phyloP scores from a whole-genome alignment of 768 basidiomycete species.

The Tricholoma hemisulphureum region DNA sequence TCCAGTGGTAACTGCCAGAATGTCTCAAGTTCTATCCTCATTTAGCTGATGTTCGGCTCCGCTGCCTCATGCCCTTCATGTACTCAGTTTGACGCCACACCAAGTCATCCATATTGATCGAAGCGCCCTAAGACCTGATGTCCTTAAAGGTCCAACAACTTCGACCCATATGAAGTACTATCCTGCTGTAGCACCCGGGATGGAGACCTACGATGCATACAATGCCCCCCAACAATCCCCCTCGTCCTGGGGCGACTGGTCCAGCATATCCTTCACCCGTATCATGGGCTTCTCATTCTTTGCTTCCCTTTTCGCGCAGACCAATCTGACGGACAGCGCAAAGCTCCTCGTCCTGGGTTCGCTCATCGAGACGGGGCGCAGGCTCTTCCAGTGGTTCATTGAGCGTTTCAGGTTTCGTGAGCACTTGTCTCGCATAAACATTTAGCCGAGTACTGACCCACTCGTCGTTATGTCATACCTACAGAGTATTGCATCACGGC shows the following conservation, averaged over 20 bases:
- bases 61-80: too few relatives aligned
- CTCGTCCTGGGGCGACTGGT: not conserved
- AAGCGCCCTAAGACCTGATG: too few relatives aligned
- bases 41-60: too few relatives aligned
- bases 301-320: constrained; percentile 27
- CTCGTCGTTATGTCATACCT: not conserved
- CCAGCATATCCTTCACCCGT: constrained; percentile 16
- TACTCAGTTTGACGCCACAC: too few relatives aligned
- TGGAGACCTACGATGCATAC: not conserved
- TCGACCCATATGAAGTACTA: too few relatives aligned
- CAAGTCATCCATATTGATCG: too few relatives aligned
- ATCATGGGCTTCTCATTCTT: constrained; percentile 38
- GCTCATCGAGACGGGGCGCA: constrained; percentile 39
- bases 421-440: constrained; percentile 7
- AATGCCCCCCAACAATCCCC: not conserved
- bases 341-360: constrained; percentile 34
- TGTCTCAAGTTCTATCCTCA: too few relatives aligned
- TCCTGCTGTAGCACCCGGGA: too few relatives aligned
- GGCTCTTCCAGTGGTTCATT: constrained; percentile 38
- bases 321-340: constrained; percentile 25
- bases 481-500: constrained; percentile 46
- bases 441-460: not conserved
- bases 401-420: constrained; percentile 39
- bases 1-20: too few relatives aligned
- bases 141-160: too few relatives aligned